Percentiles rank a stretch among this genome's conserved stretches.
Conservation (phyloP, 1,284 basidiomycete genomes). For the Ceratobasidium sp. region DNA sequence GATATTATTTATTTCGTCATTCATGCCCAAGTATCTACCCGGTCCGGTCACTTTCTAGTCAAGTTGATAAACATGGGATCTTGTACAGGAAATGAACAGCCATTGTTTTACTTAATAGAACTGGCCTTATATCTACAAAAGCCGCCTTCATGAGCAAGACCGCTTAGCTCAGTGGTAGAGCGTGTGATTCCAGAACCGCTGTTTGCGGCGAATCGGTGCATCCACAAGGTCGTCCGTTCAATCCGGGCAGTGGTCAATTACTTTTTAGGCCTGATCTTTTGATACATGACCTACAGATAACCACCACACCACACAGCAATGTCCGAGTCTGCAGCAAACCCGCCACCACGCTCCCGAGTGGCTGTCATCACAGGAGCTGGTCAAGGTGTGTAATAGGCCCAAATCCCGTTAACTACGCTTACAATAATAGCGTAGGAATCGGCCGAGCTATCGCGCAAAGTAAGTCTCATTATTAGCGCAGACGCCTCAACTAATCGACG, state of each 20-base stretch:
- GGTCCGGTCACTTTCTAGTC: no score
- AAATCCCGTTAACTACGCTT: neutral
- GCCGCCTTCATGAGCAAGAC: no score
- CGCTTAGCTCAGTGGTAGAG: slow-evolving; percentile 23
- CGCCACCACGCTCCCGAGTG: neutral
- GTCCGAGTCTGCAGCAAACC: neutral
- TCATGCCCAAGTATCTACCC: no score
- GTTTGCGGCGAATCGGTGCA: no score
- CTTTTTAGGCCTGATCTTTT: neutral
- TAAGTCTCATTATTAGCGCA: neutral
- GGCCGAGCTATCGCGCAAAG: slow-evolving; percentile 27
- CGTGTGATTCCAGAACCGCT: slow-evolving; percentile 13
- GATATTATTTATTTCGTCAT: no score
- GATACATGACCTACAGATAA: neutral
- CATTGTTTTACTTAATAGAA: no score
- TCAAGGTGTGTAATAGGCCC: slow-evolving; percentile 4
- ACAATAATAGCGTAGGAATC: neutral
- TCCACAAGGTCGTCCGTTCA: slow-evolving; percentile 23
- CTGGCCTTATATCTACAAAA: no score
- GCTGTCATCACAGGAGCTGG: slow-evolving; percentile 36
- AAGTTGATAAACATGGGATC: no score
- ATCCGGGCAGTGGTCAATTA: slow-evolving; percentile 8
- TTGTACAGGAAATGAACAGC: neutral
- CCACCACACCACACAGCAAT: neutral
- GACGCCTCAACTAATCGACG: neutral